Evolutionary conservation across 352 stramenopile species (phyloP).

Genomic region (Stramenopiles sp.): DNA sequence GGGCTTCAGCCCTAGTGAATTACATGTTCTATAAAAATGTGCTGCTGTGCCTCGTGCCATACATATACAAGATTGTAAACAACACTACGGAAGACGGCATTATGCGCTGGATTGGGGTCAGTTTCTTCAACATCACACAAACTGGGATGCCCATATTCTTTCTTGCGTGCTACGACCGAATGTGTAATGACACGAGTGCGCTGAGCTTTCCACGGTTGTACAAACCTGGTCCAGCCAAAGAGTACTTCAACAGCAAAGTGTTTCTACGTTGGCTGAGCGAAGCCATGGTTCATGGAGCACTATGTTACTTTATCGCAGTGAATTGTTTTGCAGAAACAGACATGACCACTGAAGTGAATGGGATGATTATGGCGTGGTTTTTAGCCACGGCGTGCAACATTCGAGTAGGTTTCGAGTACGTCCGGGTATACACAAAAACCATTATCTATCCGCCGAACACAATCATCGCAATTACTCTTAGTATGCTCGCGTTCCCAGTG

Average conservation of each 20-base stretch:
- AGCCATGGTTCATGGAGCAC: neutral
- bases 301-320: neutral
- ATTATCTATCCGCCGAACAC: neutral
- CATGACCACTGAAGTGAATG: neutral
- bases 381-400: neutral
- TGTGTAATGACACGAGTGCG: neutral
- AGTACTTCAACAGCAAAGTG: neutral
- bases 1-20: constrained; percentile 58
- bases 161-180: neutral
- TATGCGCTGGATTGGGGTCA: neutral
- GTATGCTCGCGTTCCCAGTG: neutral
- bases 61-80: neutral
- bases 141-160: neutral
- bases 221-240: constrained; percentile 3
- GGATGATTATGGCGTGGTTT: neutral
- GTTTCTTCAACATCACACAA: neutral
- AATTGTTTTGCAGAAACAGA: neutral
- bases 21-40: constrained; percentile 80
- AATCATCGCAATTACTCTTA: neutral
- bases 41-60: neutral
- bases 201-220: neutral
- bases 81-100: neutral
- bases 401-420: neutral
- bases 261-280: neutral
- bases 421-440: neutral